Conservation (phyloP, 2,329 filamentous ascomycete species). For the Sporothrix brunneoviolacea region DNA sequence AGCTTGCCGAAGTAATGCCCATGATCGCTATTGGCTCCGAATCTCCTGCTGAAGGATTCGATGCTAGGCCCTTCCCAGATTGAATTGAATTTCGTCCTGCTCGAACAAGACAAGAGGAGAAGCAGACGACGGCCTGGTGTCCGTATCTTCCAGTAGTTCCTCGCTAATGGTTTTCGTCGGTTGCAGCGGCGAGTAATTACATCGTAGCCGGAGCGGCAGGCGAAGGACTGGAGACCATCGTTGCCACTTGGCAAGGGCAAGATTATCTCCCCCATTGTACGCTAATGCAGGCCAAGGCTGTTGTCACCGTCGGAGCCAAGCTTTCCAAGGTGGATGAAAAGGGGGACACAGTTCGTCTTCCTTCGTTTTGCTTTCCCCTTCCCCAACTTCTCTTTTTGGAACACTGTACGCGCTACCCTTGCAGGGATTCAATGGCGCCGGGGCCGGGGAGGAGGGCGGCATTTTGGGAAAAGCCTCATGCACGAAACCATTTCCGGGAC, state of each 20-base stretch:
- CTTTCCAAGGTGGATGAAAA: no score
- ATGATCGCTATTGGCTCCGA: no score
- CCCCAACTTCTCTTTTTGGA: not conserved
- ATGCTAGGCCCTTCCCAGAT: constrained; percentile 1
- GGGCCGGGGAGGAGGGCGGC: constrained; percentile 13
- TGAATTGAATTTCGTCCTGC: no score
- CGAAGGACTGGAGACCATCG: no score
- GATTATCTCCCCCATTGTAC: not conserved
- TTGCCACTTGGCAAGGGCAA: not conserved
- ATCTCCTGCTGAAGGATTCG: not conserved
- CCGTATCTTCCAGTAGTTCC: no score
- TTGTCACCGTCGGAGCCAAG: not conserved
- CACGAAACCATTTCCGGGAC: constrained; percentile 12
- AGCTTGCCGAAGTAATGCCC: no score
- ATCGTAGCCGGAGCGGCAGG: no score
- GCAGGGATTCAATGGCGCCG: constrained; percentile 6
- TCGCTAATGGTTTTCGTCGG: no score
- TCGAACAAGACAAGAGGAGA: not conserved
- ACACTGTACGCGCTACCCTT: not conserved
- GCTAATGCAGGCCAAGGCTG: constrained; percentile 3
- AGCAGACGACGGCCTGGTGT: no score
- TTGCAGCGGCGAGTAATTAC: no score
- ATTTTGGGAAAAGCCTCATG: constrained; percentile 10
- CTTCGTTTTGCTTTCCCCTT: not conserved
- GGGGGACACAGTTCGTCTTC: no score